Conservation (phyloP, 352 stramenopile genomes). For the Elongisporangium prolatum region DNA sequence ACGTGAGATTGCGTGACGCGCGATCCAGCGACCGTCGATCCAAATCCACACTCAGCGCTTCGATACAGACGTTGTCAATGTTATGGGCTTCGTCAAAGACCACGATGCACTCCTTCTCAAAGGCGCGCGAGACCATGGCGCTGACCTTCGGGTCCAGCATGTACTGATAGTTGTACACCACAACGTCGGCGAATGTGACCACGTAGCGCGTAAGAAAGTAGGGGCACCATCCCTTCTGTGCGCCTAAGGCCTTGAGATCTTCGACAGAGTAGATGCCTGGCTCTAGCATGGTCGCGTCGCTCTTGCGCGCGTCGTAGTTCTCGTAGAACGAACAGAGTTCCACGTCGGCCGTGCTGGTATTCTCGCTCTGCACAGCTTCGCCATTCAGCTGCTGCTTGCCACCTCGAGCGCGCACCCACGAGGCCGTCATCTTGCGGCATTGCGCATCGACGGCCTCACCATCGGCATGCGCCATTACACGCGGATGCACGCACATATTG, state of each 20-base stretch:
- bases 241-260: conserved; percentile 93
- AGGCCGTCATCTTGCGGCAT: conserved; percentile 96
- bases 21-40: conserved; percentile 90
- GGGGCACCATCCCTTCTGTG: conserved; percentile 93
- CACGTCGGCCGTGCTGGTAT: conserved; percentile 15
- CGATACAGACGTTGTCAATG: conserved; percentile 99
- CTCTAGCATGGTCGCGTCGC: conserved; percentile 90
- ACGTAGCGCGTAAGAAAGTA: conserved; percentile 98
- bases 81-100: conserved; percentile 99
- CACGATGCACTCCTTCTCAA: conserved; percentile 91
- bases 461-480: conserved; percentile 94
- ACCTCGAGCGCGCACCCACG: conserved; percentile 92
- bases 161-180: conserved; percentile 99
- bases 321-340: conserved; percentile 90
- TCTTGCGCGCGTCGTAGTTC: conserved; percentile 82
- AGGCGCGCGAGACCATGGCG: conserved; percentile 87
- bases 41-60: conserved; percentile 96
- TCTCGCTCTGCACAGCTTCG: conserved; percentile 2
- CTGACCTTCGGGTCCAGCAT: conserved; percentile 98
- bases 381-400: conserved; percentile 10
- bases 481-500: conserved; percentile 98
- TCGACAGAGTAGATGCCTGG: conserved; percentile 96
- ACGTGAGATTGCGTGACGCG: conserved; percentile 88
- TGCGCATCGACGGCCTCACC: conserved; percentile 96
- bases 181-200: conserved; percentile 96